Conservation (phyloP, 1,284 basidiomycete species). For the Cutaneotrichosporon mucoides region DNA sequence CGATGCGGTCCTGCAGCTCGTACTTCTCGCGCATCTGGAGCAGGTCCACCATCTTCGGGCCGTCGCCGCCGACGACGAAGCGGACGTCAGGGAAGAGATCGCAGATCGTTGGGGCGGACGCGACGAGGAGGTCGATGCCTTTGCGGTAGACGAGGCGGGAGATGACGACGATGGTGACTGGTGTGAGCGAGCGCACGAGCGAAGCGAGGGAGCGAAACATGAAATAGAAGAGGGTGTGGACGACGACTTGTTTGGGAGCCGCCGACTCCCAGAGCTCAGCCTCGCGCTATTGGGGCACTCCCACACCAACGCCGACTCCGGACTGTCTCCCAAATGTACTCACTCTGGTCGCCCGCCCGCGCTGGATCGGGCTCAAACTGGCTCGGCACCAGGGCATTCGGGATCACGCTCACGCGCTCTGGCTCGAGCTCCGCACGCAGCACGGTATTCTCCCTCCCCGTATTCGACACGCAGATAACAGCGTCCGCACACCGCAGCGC, state of each 20-base stretch:
- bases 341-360: constrained; percentile 59
- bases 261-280: too few relatives aligned
- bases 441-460: constrained; percentile 92
- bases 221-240: too few relatives aligned
- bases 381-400: constrained; percentile 86
- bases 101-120: constrained; percentile 86
- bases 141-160: constrained; percentile 95
- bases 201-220: too few relatives aligned
- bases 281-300: too few relatives aligned
- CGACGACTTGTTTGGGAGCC: too few relatives aligned
- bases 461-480: constrained; percentile 96
- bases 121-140: constrained; percentile 91
- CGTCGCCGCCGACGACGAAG: constrained; percentile 89
- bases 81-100: constrained; percentile 73
- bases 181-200: neutral
- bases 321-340: too few relatives aligned
- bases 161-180: constrained; percentile 91
- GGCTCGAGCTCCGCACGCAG: constrained; percentile 75
- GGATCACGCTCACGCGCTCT: constrained; percentile 78
- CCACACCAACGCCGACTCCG: too few relatives aligned
- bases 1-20: constrained; percentile 82
- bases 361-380: constrained; percentile 68
- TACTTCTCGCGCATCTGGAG: constrained; percentile 94
- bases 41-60: constrained; percentile 90
- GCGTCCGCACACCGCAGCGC: constrained; percentile 86